A percentile compares a stretch with the other conserved stretches of the same genome.
Evolutionary conservation across 768 basidiomycete species (phyloP).

Genomic region (Albatrellus ellisii): DNA sequence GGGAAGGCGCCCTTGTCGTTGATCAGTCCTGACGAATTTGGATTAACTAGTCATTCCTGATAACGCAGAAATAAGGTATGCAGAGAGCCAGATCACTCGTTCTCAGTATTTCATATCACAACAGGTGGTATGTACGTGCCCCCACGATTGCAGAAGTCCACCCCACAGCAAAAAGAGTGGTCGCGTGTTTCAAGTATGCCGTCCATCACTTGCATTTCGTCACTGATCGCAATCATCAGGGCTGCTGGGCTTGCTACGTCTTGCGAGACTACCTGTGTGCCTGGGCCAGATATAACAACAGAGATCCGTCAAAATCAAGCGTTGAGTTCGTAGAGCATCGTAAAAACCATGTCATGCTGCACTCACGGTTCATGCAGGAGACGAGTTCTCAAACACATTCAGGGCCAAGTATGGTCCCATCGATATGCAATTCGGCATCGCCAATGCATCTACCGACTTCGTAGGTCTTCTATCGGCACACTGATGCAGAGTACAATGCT

Average conservation of each 20-base stretch:
- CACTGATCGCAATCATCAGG: constrained; percentile 20
- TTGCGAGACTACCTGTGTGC: constrained; percentile 35
- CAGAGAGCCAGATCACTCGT: neutral
- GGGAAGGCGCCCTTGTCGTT: neutral
- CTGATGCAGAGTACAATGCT: neutral
- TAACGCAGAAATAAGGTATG: constrained; percentile 58
- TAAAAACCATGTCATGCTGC: neutral
- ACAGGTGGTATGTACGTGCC: constrained; percentile 62
- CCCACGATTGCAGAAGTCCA: constrained; percentile 50
- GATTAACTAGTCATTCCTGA: constrained; percentile 61
- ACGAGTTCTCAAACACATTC: constrained; percentile 49
- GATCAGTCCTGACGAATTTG: neutral
- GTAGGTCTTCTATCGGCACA: constrained; percentile 31
- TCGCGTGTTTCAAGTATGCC: constrained; percentile 59
- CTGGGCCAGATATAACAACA: constrained; percentile 20
- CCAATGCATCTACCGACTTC: constrained; percentile 70
- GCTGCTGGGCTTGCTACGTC: constrained; percentile 58
- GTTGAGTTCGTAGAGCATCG: constrained; percentile 28
- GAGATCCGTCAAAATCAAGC: constrained; percentile 61
- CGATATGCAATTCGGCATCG: constrained; percentile 56
- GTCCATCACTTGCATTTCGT: neutral
- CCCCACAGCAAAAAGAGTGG: constrained; percentile 43
- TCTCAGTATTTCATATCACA: neutral
- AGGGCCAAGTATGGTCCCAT: constrained; percentile 47
- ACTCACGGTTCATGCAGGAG: constrained; percentile 26